Conservation (phyloP, 169 alveolate species). For the Cryptosporidium parvum region DNA sequence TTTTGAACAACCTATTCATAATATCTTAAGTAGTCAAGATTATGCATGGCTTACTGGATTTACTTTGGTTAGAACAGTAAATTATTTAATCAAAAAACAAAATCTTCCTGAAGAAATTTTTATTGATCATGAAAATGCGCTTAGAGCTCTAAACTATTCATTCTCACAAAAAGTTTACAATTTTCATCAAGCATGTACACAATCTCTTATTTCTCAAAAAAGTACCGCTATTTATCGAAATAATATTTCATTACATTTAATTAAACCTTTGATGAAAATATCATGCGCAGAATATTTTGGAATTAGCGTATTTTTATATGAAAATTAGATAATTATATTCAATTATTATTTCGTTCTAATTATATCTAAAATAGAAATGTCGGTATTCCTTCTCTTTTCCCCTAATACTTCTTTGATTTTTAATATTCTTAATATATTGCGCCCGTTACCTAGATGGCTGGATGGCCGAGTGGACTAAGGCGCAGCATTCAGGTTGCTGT, state of each 20-base stretch:
- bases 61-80: conserved; percentile 16
- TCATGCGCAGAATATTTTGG: conserved; percentile 73
- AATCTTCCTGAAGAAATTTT: conserved; percentile 27
- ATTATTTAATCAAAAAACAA: conserved; percentile 2
- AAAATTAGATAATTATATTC: neutral
- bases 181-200: conserved; percentile 71
- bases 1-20: conserved; percentile 58
- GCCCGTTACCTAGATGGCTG: conserved; percentile 29
- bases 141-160: conserved; percentile 59
- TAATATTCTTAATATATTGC: neutral
- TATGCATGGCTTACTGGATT: conserved; percentile 63
- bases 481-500: conserved; percentile 78
- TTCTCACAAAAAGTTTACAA: conserved; percentile 48
- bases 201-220: conserved; percentile 61
- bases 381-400: neutral
- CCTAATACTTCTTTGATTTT: neutral
- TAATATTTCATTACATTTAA: conserved; percentile 30
- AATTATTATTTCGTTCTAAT: neutral
- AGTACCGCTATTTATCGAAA: conserved; percentile 36
- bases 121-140: conserved; percentile 37
- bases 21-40: conserved; percentile 39
- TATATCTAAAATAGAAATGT: neutral
- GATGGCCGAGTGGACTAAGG: conserved; percentile 79
- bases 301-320: conserved; percentile 31
- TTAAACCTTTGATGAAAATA: conserved; percentile 40